These are phyloP conservation scores for Fusarium austroafricanum DNA, from an alignment of 2,329 filamentous ascomycete genomes.

Conservation along the genomic window DNA sequence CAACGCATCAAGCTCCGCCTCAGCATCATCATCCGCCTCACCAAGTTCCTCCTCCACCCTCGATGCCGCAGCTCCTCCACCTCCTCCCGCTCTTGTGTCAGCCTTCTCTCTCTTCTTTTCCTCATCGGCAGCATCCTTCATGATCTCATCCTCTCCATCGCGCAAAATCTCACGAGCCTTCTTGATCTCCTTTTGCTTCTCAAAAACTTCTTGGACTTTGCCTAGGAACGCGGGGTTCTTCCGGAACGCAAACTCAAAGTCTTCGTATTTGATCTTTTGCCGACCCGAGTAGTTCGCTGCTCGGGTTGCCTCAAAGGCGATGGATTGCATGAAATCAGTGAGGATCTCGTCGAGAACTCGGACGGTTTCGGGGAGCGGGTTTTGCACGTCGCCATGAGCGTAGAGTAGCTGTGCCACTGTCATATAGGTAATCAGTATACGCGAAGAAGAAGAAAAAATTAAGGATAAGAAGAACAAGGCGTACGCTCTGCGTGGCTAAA, in stretches of 20 bases:
- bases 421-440: constrained; percentile 3
- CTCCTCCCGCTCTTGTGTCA: constrained; percentile 48
- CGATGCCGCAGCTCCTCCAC: constrained; percentile 42
- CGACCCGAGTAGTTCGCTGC: constrained; percentile 87
- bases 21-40: constrained; percentile 63
- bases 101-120: constrained; percentile 53
- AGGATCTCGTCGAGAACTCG: constrained; percentile 93
- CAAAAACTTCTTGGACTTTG: constrained; percentile 87
- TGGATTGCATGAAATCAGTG: constrained; percentile 95
- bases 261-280: constrained; percentile 97
- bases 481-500: constrained; percentile 78
- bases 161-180: constrained; percentile 81
- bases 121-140: constrained; percentile 63
- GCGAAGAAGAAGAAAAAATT: too few species aligned
- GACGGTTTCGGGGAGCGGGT: constrained; percentile 85
- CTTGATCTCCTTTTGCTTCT: constrained; percentile 89
- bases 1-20: constrained; percentile 56
- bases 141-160: constrained; percentile 72
- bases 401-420: constrained; percentile 80
- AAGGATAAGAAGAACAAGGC: constrained; percentile 42
- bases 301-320: constrained; percentile 89
- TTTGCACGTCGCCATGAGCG: constrained; percentile 81
- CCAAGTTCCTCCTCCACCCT: constrained; percentile 63
- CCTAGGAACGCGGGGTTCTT: constrained; percentile 88
- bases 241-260: constrained; percentile 94